Percentiles rank a stretch among this genome's conserved stretches.
These are phyloP conservation scores for Pulicaria dysenterica DNA, from an alignment of 129 eudicot species.

Conservation along the genomic window DNA sequence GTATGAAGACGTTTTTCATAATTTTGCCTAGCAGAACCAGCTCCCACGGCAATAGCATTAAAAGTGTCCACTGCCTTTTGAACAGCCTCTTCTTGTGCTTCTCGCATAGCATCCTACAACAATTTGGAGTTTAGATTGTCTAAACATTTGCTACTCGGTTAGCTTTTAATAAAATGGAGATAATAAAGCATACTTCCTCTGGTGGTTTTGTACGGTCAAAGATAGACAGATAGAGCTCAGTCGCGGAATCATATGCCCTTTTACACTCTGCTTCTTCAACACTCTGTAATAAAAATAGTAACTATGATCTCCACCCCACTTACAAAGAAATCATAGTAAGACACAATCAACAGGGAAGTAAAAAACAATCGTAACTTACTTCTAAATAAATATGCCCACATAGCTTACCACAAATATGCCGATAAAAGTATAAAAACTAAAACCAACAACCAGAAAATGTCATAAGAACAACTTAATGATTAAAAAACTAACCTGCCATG, in stretches of 20 bases:
- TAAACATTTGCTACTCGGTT: neutral
- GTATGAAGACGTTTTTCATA: constrained; percentile 78
- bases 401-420: too few relatives aligned
- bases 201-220: constrained; percentile 89
- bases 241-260: constrained; percentile 84
- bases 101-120: constrained; percentile 80
- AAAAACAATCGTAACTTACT: too few relatives aligned
- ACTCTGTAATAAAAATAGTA: constrained; percentile 49
- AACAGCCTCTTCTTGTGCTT: constrained; percentile 94
- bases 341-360: neutral
- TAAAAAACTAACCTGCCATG: constrained; percentile 86
- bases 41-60: constrained; percentile 77
- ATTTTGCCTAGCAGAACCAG: constrained; percentile 78
- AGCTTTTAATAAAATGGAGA: neutral
- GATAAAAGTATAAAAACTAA: neutral
- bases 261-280: constrained; percentile 99
- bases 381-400: too few relatives aligned
- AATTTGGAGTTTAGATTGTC: constrained; percentile 12
- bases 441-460: neutral
- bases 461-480: neutral
- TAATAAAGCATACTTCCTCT: constrained; percentile 70
- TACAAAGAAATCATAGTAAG: neutral
- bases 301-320: constrained; percentile 7
- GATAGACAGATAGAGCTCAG: constrained; percentile 79
- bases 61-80: constrained; percentile 69